A percentile compares a stretch with the other conserved stretches of the same genome.
These are phyloP conservation scores for Cercospora zeae-maydis DNA, from an alignment of 2,329 filamentous ascomycete genomes.

Conservation along the genomic window DNA sequence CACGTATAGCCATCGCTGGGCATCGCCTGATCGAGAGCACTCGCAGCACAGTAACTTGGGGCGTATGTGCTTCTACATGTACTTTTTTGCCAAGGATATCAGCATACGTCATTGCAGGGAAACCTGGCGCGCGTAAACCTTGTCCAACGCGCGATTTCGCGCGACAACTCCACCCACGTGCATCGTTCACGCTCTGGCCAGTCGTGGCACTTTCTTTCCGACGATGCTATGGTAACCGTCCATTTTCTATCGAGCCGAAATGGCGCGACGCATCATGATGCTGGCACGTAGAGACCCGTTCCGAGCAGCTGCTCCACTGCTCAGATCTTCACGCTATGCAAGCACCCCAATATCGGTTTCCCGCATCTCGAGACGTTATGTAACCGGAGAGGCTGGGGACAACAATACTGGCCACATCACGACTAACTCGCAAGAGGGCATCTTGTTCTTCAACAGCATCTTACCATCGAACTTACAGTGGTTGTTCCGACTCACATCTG, in stretches of 20 bases:
- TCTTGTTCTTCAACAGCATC: constrained; percentile 88
- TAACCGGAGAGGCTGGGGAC: constrained; percentile 25
- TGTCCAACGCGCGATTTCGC: background rate
- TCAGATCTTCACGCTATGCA: background rate
- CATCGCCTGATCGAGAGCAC: no score
- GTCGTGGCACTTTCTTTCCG: background rate
- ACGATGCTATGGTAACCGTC: background rate
- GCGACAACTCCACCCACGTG: background rate
- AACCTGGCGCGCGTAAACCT: constrained; percentile 1
- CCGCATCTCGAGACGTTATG: constrained; percentile 15
- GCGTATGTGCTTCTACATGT: no score
- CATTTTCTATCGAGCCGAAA: background rate
- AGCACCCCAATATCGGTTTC: background rate
- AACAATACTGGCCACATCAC: constrained; percentile 77
- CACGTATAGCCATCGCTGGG: no score
- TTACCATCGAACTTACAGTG: constrained; percentile 75
- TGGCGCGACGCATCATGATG: background rate
- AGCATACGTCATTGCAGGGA: background rate
- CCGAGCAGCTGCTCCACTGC: constrained; percentile 10
- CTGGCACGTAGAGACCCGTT: background rate
- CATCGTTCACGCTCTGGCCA: background rate
- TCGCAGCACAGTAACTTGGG: no score
- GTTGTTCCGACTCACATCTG: constrained; percentile 53
- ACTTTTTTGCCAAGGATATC: constrained; percentile 3
- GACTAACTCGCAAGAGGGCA: constrained; percentile 70